Evolutionary conservation across 768 basidiomycete species (phyloP).

Genomic region (Auriscalpium microsporum): DNA sequence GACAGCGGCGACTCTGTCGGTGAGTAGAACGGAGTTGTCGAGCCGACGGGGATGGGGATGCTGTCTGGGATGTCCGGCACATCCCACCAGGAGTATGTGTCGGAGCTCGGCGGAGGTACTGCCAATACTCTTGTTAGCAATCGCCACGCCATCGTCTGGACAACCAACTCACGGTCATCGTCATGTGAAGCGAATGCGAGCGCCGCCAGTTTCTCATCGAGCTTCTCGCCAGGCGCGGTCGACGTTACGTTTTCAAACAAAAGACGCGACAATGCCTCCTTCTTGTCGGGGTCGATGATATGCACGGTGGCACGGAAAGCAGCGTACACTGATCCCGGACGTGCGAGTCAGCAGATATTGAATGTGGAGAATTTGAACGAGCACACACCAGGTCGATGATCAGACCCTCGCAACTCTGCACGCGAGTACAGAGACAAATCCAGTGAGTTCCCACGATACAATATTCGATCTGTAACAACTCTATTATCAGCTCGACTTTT

Average conservation of each 20-base stretch:
- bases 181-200: conserved; percentile 39
- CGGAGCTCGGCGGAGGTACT: conserved; percentile 86
- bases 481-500: conserved; percentile 1
- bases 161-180: conserved; percentile 33
- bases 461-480: conserved; percentile 67
- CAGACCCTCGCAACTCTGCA: conserved; percentile 83
- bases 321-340: conserved; percentile 58
- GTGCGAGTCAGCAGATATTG: neutral
- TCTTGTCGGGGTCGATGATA: conserved; percentile 71
- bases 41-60: conserved; percentile 22
- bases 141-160: neutral
- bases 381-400: conserved; percentile 80
- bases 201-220: conserved; percentile 62
- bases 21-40: conserved; percentile 68
- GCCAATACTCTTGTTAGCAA: conserved; percentile 5
- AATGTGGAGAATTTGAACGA: neutral
- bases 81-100: conserved; percentile 75
- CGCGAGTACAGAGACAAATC: conserved; percentile 75
- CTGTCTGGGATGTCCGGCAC: conserved; percentile 39
- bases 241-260: conserved; percentile 58
- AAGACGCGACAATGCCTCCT: conserved; percentile 56
- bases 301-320: conserved; percentile 73
- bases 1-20: conserved; percentile 55
- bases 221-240: conserved; percentile 54
- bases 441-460: conserved; percentile 69